Base-by-base conservation (phyloP, 108 stramenopile species). In the Schizochytrium sp. region DNA sequence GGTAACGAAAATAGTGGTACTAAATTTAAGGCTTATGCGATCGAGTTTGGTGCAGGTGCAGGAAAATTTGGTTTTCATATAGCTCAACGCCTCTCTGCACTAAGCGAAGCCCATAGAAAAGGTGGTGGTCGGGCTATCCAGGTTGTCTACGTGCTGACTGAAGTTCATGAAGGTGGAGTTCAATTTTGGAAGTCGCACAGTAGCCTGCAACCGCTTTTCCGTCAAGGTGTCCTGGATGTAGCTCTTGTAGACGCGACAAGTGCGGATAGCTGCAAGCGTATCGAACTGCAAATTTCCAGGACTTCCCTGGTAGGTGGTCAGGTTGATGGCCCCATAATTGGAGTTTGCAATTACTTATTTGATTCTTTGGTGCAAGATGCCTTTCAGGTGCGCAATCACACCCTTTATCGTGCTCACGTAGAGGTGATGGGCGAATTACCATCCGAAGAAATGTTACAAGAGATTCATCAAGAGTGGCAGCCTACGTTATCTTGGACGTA, bases 361-460 rank as follows among this genome's bases (percentile, higher is more conserved):
- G 76, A 83, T 40, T 83, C 76, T 17, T 3, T 83, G 76, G 76
- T 38, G 53, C 76, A 83, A 83, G 76, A 83, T 28, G 76, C 76
- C 3, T 83, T 83, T 28, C 47, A 83, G 28, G 3, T 83, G 10
- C 47, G 50, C 10, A 8, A 28, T 28, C 10, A 28, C 17, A 38
- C 38, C 15, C 76, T 83, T 47, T 55, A 83, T 28, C 47, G 76
- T 5, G 76, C 76, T 0, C 50, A 49, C 17, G 53, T 83, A 13
- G 76, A 83, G 76, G 13, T 49, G 5, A 53, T 83, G n/a, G 50
- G 50, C 10, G 76, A 53, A 47, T 53, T 55, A 13, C 17, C 17
- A 38, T 5, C 19, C 38, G 76, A n/a, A 3, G 55, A 47, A 28
- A 50, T 19, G 50, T 3, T 28, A 50, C 28, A 46, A 76, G 72